These are phyloP conservation scores for Halenospora varia DNA, from an alignment of 495 filamentous ascomycete species.

Conservation along the genomic window DNA sequence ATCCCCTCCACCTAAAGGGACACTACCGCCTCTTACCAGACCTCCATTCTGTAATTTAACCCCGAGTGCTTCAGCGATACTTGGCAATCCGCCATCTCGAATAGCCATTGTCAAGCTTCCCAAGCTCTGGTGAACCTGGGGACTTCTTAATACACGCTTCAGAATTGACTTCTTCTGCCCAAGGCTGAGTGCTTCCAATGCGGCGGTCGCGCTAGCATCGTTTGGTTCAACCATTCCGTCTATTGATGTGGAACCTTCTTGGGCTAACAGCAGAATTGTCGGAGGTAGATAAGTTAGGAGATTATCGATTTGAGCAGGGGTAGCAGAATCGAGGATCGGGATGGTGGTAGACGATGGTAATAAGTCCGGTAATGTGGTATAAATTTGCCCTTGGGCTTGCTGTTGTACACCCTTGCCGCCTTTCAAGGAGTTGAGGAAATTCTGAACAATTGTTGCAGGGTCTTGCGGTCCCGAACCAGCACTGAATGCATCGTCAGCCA, in stretches of 20 bases:
- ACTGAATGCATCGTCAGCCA: constrained; percentile 24
- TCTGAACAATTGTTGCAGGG: constrained; percentile 58
- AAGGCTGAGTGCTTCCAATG: constrained; percentile 66
- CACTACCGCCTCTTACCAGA: constrained; percentile 64
- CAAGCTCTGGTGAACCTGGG: constrained; percentile 86
- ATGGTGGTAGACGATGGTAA: constrained; percentile 72
- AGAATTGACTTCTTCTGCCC: constrained; percentile 80
- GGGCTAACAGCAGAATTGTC: constrained; percentile 60
- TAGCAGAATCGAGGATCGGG: constrained; percentile 65
- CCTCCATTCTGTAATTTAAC: constrained; percentile 80
- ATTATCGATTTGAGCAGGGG: constrained; percentile 61
- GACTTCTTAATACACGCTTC: constrained; percentile 78
- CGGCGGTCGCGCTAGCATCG: constrained; percentile 61
- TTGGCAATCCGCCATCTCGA: constrained; percentile 87
- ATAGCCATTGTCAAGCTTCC: constrained; percentile 81
- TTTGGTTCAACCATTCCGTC: constrained; percentile 51
- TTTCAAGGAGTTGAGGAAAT: constrained; percentile 81
- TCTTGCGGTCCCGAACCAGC: constrained; percentile 24
- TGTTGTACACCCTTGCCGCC: constrained; percentile 42
- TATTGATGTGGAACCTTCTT: constrained; percentile 51
- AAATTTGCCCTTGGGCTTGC: constrained; percentile 52
- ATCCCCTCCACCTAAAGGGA: constrained; percentile 84
- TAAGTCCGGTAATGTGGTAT: constrained; percentile 84
- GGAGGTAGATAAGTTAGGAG: constrained; percentile 74
- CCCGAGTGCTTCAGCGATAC: constrained; percentile 78